Evolutionary conservation across 768 basidiomycete species (phyloP).

Genomic region (Amanita pseudoporphyria): DNA sequence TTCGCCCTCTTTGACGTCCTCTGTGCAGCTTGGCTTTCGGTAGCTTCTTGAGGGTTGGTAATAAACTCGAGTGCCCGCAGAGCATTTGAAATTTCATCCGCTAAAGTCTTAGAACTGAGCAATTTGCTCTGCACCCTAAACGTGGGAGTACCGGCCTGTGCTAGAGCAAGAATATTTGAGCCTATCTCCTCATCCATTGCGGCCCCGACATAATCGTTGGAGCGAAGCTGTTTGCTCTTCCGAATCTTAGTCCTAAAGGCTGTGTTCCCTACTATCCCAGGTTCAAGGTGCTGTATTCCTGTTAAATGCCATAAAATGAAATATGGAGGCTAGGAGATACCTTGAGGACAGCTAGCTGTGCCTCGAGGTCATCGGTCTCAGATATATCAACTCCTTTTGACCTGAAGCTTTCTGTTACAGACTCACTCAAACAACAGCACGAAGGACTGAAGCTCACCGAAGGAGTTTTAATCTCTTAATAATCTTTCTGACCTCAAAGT

Average conservation of each 20-base stretch:
- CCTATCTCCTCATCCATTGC: constrained; percentile 38
- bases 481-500: constrained; percentile 74
- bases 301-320: constrained; percentile 6
- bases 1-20: constrained; percentile 17
- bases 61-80: constrained; percentile 40
- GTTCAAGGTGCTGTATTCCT: constrained; percentile 39
- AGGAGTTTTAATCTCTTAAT: constrained; percentile 72
- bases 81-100: constrained; percentile 42
- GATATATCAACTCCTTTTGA: constrained; percentile 26
- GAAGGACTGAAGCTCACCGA: constrained; percentile 30
- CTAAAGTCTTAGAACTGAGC: constrained; percentile 68
- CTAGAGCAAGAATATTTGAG: constrained; percentile 22
- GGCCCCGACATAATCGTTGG: constrained; percentile 34
- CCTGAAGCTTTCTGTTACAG: constrained; percentile 16
- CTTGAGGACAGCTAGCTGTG: constrained; percentile 56
- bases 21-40: constrained; percentile 10
- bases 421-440: not conserved
- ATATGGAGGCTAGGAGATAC: constrained; percentile 24
- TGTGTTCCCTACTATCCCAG: constrained; percentile 48
- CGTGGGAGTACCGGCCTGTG: constrained; percentile 29
- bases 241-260: constrained; percentile 66
- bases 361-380: constrained; percentile 41
- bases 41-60: constrained; percentile 18
- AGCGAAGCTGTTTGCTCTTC: constrained; percentile 56
- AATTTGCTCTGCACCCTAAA: constrained; percentile 65